phyloP scores from a whole-genome alignment of 169 alveolate genomes.

The Eimeria brunetti region DNA sequence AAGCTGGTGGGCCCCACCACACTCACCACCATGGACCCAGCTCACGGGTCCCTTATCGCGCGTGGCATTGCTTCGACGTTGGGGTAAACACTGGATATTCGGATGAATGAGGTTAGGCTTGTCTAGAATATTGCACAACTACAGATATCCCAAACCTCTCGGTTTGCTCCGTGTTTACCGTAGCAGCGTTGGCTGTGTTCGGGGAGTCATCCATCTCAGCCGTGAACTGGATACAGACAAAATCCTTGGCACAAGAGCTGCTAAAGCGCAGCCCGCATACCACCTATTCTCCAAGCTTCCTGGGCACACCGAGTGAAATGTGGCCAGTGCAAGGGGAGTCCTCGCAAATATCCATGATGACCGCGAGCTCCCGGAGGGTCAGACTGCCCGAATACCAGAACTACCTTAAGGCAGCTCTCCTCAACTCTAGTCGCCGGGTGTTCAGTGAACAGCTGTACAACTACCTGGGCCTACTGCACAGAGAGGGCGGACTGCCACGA shows the following conservation, averaged over 20 bases:
- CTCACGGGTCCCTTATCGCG: background rate
- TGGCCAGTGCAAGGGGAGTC: too few relatives aligned
- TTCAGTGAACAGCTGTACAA: background rate
- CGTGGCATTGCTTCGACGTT: background rate
- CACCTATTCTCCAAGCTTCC: background rate
- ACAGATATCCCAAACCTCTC: background rate
- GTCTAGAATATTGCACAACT: background rate
- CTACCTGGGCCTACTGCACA: background rate
- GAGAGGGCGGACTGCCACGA: too few relatives aligned
- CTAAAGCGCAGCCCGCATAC: background rate
- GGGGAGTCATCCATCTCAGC: background rate
- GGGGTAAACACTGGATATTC: background rate
- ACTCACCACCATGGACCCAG: background rate
- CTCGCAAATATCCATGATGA: too few relatives aligned
- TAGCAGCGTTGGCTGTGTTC: background rate
- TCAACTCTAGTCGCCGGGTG: too few relatives aligned
- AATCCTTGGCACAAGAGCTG: background rate
- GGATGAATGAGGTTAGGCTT: background rate
- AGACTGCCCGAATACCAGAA: too few relatives aligned
- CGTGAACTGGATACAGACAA: background rate
- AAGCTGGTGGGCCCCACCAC: constrained; percentile 17
- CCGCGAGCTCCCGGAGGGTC: too few relatives aligned
- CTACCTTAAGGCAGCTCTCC: too few relatives aligned
- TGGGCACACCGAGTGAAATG: too few relatives aligned
- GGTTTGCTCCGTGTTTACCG: background rate